A percentile compares a stretch with the other conserved stretches of the same genome.
Evolutionary conservation across 2,329 filamentous ascomycete species (phyloP).

Genomic region (Ascochyta rabiei): DNA sequence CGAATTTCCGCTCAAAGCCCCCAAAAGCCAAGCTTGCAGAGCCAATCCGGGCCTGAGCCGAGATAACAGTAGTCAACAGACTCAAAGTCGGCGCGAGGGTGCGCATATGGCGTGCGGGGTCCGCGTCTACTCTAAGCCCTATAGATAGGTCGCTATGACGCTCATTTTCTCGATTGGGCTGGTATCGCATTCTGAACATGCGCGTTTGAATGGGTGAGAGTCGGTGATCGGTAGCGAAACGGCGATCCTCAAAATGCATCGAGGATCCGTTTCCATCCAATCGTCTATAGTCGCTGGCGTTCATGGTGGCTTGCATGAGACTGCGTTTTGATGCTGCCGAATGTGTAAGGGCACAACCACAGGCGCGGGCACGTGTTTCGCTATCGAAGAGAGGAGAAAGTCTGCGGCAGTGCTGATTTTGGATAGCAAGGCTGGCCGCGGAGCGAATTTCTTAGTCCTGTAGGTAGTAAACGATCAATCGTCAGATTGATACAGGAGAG

Average conservation of each 20-base stretch:
- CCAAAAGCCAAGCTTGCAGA: not conserved
- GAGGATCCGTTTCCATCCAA: conserved; percentile 2
- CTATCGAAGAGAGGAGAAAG: not conserved
- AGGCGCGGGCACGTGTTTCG: not conserved
- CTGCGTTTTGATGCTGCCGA: not conserved
- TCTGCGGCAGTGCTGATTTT: not conserved
- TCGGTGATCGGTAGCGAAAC: conserved; percentile 13
- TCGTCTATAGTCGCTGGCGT: not conserved
- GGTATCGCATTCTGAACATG: conserved; percentile 8
- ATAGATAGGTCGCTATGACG: not conserved
- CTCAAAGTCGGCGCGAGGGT: not conserved
- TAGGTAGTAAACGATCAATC: not conserved
- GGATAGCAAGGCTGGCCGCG: not conserved
- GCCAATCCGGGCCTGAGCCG: not conserved
- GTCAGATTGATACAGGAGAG: not conserved
- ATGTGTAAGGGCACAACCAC: not conserved
- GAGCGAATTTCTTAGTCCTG: not conserved
- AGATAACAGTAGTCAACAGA: not conserved
- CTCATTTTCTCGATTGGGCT: not conserved
- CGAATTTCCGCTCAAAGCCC: not conserved
- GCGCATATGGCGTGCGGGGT: conserved; percentile 4
- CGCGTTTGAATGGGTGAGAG: not conserved
- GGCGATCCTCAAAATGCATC: not conserved
- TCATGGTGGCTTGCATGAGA: conserved; percentile 1
- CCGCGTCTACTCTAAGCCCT: conserved; percentile 1